Evolutionary conservation across 768 basidiomycete genomes (phyloP), one percentile per base, ranked within the genome.

Genomic region (Termitomyces sp.): DNA sequence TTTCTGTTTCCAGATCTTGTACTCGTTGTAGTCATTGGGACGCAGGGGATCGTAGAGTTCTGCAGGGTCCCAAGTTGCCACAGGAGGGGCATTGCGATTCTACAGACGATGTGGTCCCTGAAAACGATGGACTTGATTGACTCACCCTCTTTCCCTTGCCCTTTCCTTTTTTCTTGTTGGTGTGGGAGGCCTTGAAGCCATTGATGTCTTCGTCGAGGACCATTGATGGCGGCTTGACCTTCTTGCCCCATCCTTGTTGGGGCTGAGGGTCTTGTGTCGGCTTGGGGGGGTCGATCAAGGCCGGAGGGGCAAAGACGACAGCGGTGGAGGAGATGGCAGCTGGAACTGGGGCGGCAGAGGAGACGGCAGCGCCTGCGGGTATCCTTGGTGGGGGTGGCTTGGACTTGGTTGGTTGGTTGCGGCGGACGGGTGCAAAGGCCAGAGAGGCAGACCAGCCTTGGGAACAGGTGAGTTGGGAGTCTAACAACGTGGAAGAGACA

Each of bases 211-310:
- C 93, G 60, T 94, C 92, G 11, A 95, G 81, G 22, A 93, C 78
- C 91, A 95, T 93, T 0, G 89, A 89, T 3, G 93, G 93, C 16
- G 93, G 92, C 66, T 93, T 93, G 68, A 93, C 86, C 69, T 93
- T 93, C 73, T 88, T 90, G 45, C 89, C 89, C 92, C 92, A 93
- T 63, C 86, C 86, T 64, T 86, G 82, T 62, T 85, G 82, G 18
- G 78, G 73, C 63, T 78, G 73, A n/a, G 74, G 53, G 30, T 70
- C 66, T 8, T 71, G 57, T 41, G 66, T 60, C 22, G 71, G 58
- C 16, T 71, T 62, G 4, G 72, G 61, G 7, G 70, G 64, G 41
- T 81, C 75, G 39, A 85, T 75, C 15, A 89, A 69, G 36, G 80
- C 77, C 9, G 90, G 90, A 1, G 86, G 83, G 2, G 90, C 89